Base-by-base conservation (phyloP, 495 filamentous ascomycete species). In the Jackrogersella minutella region DNA sequence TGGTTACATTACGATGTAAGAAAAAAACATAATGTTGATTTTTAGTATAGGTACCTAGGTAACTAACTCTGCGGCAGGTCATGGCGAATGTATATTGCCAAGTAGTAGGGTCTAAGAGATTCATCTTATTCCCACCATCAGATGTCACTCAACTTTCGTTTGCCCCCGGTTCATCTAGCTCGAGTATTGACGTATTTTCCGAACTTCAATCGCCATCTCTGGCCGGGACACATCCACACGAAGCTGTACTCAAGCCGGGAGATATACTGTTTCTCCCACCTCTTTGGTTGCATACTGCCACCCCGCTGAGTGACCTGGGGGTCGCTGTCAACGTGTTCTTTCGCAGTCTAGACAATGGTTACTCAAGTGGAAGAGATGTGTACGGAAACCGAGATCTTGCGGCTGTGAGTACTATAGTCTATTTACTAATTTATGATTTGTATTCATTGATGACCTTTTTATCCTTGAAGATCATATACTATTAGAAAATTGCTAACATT, bases 31-130 rank as follows among this genome's bases (percentile, higher is more conserved):
- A 26, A n/a, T 9, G 22, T 36, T 39, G 2, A 11, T 24, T 13
- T 24, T 26, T 26, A 21, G 24, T 41, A 24, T 43, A 21, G 2
- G 47, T 58, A 22, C 39, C 19, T 43, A 21, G 2, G 47, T 58
- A 11, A 37, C 64, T 74, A 13, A 74, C 60, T 36, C 17, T 14
- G 11, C 30, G 4, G 3, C 21, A 88, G 87, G 91, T 93, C 14
- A 93, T 96, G 88, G 92, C 92, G 21, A 97, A 96, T 69, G 81
- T 97, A 5, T 87, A 95, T 43, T 94, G 90, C 72, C 93, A 96
- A 68, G 83, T 94, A 58, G 76, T 79, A 33, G 91, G 92, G 22
- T 78, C 79, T 0, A 94, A 93, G 74, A 78, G 84, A 33, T 81
- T 97, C 28, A 74, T 91, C 3, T 81, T 97, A 11, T 97, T 90